Evolutionary conservation across 2,329 filamentous ascomycete species (phyloP), one percentile per base, ranked within the genome.

Genomic region (Periconia sp.): DNA sequence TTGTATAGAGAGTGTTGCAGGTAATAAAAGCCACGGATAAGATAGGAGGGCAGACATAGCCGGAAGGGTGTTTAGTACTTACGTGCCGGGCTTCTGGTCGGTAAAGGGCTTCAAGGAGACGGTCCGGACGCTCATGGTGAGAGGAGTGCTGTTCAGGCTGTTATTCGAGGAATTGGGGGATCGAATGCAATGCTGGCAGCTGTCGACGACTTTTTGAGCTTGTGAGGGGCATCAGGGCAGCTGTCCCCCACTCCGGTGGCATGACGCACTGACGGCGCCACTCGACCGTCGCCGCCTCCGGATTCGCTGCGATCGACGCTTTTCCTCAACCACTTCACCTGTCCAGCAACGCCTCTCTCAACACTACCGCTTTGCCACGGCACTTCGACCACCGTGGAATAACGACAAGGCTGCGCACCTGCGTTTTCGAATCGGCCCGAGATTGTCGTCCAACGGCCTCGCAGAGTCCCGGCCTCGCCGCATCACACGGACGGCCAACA

Each of bases 11-110:
- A 41, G 31, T 21, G 41, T 40, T 44, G 48, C 40, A 53, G 38
- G 48, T 36, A 52, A 53, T 53, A 50, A 52, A 40, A 43, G 37
- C 19, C 32, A 17, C 21, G 39, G 48, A 38, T 40, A 54, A 40
- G 54, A 23, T 36, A 41, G 48, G 48, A 40, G 35, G 22, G 32
- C 17, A 41, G 24, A 41, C 41, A 48, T 48, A 57, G 52, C 43
- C 44, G 46, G 48, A 48, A 46, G 32, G 23, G 36, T 24, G 40
- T 37, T 43, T 29, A 13, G 30, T 30, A 91, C 92, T 75, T 85
- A 96, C 92, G 92, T 97, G 83, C 92, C 92, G 55, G 92, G 91
- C 82, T 99, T 99, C 83, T 99, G 94, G 82, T 97, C 94, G 54
- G 87, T 81, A 75, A 94, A 96, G 48, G 92, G 84, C 72, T 84